phyloP scores from a whole-genome alignment of 1,284 basidiomycete genomes.

The Thelephora terrestris region DNA sequence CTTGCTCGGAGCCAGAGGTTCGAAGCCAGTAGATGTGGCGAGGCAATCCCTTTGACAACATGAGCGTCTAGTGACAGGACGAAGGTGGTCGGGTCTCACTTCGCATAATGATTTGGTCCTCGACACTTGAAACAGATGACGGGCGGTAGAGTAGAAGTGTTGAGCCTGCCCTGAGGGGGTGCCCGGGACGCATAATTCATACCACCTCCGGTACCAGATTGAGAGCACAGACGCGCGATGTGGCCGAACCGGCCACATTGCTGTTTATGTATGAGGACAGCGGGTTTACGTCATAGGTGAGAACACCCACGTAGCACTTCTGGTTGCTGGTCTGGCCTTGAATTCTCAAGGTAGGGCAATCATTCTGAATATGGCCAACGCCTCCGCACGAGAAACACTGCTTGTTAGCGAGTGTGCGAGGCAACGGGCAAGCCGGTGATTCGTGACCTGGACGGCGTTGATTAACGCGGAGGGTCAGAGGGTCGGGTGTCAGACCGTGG shows the following conservation, averaged over 20 bases:
- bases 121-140: conserved; percentile 80
- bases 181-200: conserved; percentile 50
- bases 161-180: conserved; percentile 65
- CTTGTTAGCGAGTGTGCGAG: conserved; percentile 66
- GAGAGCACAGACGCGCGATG: conserved; percentile 66
- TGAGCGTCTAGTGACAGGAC: conserved; percentile 1
- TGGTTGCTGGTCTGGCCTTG: conserved; percentile 47
- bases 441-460: conserved; percentile 78
- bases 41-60: conserved; percentile 55
- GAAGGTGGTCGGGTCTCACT: conserved; percentile 27
- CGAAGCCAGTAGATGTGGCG: conserved; percentile 47
- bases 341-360: conserved; percentile 76
- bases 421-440: conserved; percentile 78
- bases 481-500: not conserved
- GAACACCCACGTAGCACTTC: conserved; percentile 70
- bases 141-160: conserved; percentile 66
- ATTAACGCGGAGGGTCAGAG: not conserved
- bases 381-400: conserved; percentile 77
- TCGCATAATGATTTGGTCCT: conserved; percentile 74
- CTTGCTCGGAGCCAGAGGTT: conserved; percentile 39
- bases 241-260: conserved; percentile 75
- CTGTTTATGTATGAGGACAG: conserved; percentile 25
- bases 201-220: conserved; percentile 30
- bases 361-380: conserved; percentile 68
- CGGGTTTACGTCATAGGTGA: conserved; percentile 3